Evolutionary conservation across 1,284 basidiomycete genomes (phyloP).

Genomic region (Cystodermella granulosa): DNA sequence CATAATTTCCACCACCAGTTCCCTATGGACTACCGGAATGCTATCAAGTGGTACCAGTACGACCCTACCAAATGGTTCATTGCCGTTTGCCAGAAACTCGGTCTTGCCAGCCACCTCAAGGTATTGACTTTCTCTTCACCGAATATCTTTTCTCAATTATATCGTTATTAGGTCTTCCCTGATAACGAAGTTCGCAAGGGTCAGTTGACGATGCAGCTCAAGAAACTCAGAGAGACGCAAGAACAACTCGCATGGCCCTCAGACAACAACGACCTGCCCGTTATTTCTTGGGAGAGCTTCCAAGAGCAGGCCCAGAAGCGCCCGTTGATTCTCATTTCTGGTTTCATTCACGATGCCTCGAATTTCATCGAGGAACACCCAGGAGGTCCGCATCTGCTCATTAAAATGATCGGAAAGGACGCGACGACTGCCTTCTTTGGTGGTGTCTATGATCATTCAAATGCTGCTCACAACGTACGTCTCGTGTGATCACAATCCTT

Average conservation of each 20-base stretch:
- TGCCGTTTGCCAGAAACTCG: constrained; percentile 56
- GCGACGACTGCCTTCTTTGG: constrained; percentile 92
- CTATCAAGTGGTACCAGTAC: constrained; percentile 89
- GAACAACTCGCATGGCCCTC: constrained; percentile 75
- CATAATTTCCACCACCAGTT: constrained; percentile 97
- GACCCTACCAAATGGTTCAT: constrained; percentile 93
- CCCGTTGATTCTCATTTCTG: constrained; percentile 75
- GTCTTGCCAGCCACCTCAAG: constrained; percentile 83
- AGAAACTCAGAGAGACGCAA: constrained; percentile 69
- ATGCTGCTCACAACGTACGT: constrained; percentile 80
- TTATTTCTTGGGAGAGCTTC: constrained; percentile 83
- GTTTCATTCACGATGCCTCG: constrained; percentile 87
- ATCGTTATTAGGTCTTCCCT: constrained; percentile 65
- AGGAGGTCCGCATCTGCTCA: constrained; percentile 62
- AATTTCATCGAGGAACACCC: constrained; percentile 89
- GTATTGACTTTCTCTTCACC: constrained; percentile 26
- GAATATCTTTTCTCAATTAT: no score
- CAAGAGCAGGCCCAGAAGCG: constrained; percentile 72
- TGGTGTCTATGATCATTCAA: constrained; percentile 90
- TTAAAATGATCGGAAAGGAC: constrained; percentile 72
- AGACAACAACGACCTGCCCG: constrained; percentile 69
- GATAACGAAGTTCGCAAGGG: constrained; percentile 92
- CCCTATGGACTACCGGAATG: constrained; percentile 92
- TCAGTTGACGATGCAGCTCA: constrained; percentile 88
- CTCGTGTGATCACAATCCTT: not conserved